These are phyloP conservation scores for Parietaria judaica DNA, from an alignment of 306 rosid genomes.

Conservation along the genomic window DNA sequence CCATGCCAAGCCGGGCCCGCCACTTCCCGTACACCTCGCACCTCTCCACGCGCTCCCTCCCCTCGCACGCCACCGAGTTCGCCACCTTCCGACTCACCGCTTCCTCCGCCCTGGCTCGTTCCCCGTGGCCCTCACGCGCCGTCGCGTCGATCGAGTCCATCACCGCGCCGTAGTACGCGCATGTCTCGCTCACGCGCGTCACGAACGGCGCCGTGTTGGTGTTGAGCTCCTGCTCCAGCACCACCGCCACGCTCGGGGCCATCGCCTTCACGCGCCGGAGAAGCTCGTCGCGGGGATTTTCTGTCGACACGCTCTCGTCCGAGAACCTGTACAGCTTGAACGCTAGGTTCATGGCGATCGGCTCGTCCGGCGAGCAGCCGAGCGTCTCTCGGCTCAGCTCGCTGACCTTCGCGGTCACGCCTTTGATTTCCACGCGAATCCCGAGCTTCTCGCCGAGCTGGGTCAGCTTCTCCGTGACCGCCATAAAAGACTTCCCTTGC, in stretches of 20 bases:
- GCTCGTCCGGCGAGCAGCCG: conserved; percentile 48
- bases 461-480: conserved; percentile 29
- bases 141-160: conserved; percentile 51
- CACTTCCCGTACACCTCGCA: conserved; percentile 94
- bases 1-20: conserved; percentile 93
- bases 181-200: conserved; percentile 60
- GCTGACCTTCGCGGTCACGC: conserved; percentile 25
- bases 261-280: conserved; percentile 67
- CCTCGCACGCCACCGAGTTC: conserved; percentile 78
- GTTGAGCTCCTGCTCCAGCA: conserved; percentile 80
- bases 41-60: conserved; percentile 80
- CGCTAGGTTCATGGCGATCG: conserved; percentile 63
- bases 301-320: conserved; percentile 88
- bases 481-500: conserved; percentile 30
- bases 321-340: conserved; percentile 60
- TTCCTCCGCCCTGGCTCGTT: conserved; percentile 45
- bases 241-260: conserved; percentile 52
- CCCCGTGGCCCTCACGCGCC: conserved; percentile 12
- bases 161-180: conserved; percentile 43
- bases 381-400: conserved; percentile 77
- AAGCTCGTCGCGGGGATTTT: conserved; percentile 80
- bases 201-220: conserved; percentile 77
- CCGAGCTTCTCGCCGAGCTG: conserved; percentile 26
- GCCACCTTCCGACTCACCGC: conserved; percentile 50
- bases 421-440: conserved; percentile 33